Conservation (phyloP, 2,329 filamentous ascomycete species). For the Chalara sp. region DNA sequence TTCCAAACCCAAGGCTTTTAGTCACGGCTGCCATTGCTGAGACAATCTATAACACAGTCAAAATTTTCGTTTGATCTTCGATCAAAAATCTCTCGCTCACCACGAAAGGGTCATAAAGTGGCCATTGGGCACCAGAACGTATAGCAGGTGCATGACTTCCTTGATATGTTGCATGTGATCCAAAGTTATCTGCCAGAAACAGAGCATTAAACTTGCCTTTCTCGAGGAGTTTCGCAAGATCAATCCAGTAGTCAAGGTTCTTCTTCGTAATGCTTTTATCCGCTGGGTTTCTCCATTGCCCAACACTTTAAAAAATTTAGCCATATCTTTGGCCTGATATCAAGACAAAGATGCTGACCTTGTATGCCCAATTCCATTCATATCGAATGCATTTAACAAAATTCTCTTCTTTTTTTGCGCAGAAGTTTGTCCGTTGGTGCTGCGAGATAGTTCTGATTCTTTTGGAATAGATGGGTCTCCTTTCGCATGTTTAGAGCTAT, state of each 20-base stretch:
- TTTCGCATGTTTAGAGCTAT: too few species aligned
- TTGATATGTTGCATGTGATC: constrained; percentile 61
- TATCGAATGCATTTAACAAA: constrained; percentile 58
- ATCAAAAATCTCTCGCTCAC: constrained; percentile 30
- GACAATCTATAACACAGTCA: constrained; percentile 37
- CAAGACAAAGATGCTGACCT: constrained; percentile 59
- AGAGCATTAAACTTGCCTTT: constrained; percentile 56
- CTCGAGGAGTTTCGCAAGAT: constrained; percentile 56
- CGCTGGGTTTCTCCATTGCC: constrained; percentile 42
- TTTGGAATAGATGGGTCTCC: too few species aligned
- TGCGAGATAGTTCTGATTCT: too few species aligned
- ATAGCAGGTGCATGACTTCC: constrained; percentile 51
- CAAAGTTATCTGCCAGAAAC: constrained; percentile 52
- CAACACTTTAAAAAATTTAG: not conserved
- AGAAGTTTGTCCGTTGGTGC: too few species aligned
- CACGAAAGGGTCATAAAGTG: constrained; percentile 60
- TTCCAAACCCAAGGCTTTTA: constrained; percentile 57
- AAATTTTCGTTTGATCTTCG: not conserved
- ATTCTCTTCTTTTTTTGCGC: constrained; percentile 41
- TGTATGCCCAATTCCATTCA: constrained; percentile 58
- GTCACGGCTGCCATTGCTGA: constrained; percentile 64
- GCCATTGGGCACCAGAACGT: constrained; percentile 59
- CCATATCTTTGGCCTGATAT: constrained; percentile 3
- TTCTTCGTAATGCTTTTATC: constrained; percentile 53
- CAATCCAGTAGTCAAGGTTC: constrained; percentile 54